These are phyloP conservation scores for Carex cristatella DNA, from an alignment of 176 grass and related monocot species.

Conservation along the genomic window DNA sequence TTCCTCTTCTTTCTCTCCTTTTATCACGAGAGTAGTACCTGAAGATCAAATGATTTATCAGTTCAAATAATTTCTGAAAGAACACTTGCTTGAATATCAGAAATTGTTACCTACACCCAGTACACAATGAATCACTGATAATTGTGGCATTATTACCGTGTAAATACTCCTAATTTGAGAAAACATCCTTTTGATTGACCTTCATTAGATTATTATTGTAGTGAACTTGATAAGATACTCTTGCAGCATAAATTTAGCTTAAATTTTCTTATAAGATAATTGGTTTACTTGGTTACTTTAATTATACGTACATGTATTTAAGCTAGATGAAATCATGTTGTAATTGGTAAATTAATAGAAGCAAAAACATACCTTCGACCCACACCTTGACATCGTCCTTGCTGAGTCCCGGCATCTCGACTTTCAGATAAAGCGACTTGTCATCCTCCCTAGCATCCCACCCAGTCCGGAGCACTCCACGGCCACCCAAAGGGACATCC, in stretches of 20 bases:
- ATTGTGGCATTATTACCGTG: background rate
- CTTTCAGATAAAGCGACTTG: slow-evolving; percentile 24
- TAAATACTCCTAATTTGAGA: background rate
- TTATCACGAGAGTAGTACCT: background rate
- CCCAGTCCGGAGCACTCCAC: background rate
- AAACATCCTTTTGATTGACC: background rate
- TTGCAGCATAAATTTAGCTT: background rate
- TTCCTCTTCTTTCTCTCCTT: slow-evolving; percentile 17
- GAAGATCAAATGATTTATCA: background rate
- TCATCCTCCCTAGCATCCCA: slow-evolving; percentile 41
- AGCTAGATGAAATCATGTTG: background rate
- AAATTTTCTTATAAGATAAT: background rate
- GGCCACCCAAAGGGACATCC: slow-evolving; percentile 19
- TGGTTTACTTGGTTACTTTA: background rate
- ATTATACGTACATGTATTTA: background rate
- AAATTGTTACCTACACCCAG: background rate
- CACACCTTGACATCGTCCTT: slow-evolving; percentile 35
- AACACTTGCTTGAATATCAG: background rate
- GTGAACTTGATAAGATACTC: background rate
- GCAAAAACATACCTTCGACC: background rate
- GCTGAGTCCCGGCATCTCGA: slow-evolving; percentile 38
- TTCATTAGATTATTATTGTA: background rate
- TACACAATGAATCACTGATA: background rate
- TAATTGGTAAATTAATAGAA: background rate
- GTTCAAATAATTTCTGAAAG: background rate